Evolutionary conservation across 164 flowering plant genomes (phyloP), one percentile per base, ranked within the genome.

Genomic region (Vitis cinerea): DNA sequence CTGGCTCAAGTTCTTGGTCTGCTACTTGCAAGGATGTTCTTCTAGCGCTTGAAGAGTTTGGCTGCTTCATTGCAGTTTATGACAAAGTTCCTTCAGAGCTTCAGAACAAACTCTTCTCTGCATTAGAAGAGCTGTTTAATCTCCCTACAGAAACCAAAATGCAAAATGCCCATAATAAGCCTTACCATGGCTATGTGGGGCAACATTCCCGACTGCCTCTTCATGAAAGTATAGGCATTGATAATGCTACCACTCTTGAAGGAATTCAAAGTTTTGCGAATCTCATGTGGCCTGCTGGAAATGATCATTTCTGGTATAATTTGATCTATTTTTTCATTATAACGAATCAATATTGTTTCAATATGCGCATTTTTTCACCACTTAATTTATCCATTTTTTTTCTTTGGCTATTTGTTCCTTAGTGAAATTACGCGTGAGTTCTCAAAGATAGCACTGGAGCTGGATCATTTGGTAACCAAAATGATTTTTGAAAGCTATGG

Each of bases 281-380:
- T 13, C 76, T 81, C 71, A 82, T 84, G 83, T 86, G 89, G 89
- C 89, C 87, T 8, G 2, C 55, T 1, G 87, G 89, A 56, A 79
- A 82, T 67, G 54, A 77, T 7, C 57, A n/a, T 13, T 79, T 82
- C 64, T 50, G 85, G 83, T 80, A 70, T 49, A 58, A n/a, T 15
- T 51, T 52, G 8, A 10, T 29, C 2, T 27, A 12, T 50, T 31
- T 8, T 11, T 17, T n/a, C 37, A 31, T 44, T 10, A 23, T 10
- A 44, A 16, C 59, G 4, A 60, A 27, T 19, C 37, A 4, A 15
- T 47, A 16, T 48, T 58, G 13, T 55, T 37, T 37, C 8, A 37
- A 15, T 37, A 37, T 48, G 7, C n/a, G 52, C 3, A 6, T 56
- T 52, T 7, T 23, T 15, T 27, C 4, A 56, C 50, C 10, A 44